Base-by-base conservation (phyloP, 768 basidiomycete species). In the Steccherinum ochraceum region DNA sequence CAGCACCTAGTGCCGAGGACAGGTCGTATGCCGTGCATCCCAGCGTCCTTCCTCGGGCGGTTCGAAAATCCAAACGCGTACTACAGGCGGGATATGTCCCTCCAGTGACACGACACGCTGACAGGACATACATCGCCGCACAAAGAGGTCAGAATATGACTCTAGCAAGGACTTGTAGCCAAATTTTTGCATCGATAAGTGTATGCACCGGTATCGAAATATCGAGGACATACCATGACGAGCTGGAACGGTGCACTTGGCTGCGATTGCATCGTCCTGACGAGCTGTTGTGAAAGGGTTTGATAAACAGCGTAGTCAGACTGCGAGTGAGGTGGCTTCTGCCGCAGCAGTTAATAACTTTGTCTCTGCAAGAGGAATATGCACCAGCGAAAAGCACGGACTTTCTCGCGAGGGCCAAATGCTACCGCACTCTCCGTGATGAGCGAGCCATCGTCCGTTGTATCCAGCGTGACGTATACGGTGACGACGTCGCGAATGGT, bases 341-440 rank as follows among this genome's bases (percentile, higher is more conserved):
- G 7, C 7, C 7, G 53, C 11, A 45, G 24, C 13, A 27, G 11
- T n/a, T 54, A 27, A 39, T 40, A 49, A 24, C 46, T 27, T 41
- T 35, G 16, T 35, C 24, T 40, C 35, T 51, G 21, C 49, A 50
- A 45, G 42, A 45, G 48, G 27, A 41, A 40, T 45, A 5, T 53
- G 40, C 26, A 21, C 21, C 44, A 24, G n/a, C 4, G n/a, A 27
- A 24, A 13, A 16, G 18, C 18, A 18, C 72, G 47, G 55, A 84
- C 87, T 69, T 70, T 75, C 70, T 91, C 89, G 58, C 87, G 72
- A 20, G 88, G 81, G 4, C 84, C 87, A 63, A 89, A 86, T 10
- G 75, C 77, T n/a, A 80, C 74, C 41, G 86, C 73, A 49, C 74
- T 84, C 59, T 87, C 85, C 27, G 52, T 50, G 12, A 62, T 52